A percentile compares a stretch with the other conserved stretches of the same genome.
phyloP scores from a whole-genome alignment of 495 filamentous ascomycete genomes.

The Pyrenula aspistea region DNA sequence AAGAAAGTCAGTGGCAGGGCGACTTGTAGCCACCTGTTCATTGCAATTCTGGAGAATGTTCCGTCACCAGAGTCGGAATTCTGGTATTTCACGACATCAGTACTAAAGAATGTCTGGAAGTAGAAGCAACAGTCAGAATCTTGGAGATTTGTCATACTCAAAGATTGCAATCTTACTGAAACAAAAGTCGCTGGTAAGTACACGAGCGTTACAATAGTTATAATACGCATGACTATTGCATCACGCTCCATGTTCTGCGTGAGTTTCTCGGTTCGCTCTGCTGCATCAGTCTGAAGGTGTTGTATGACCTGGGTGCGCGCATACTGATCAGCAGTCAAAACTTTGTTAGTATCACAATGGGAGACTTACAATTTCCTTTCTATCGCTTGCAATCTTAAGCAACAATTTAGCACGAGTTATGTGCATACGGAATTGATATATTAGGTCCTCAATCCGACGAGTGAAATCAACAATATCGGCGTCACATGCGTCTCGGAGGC shows the following conservation, averaged over 20 bases:
- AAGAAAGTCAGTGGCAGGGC: constrained; percentile 25
- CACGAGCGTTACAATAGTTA: constrained; percentile 28
- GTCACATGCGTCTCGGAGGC: constrained; percentile 8
- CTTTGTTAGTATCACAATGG: background rate
- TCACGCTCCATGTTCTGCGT: constrained; percentile 24
- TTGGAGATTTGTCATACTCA: constrained; percentile 1
- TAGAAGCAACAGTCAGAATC: too few relatives aligned
- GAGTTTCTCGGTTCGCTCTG: constrained; percentile 19
- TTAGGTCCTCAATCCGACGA: constrained; percentile 20
- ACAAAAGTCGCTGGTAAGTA: constrained; percentile 34
- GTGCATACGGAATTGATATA: constrained; percentile 22
- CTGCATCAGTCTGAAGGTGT: constrained; percentile 20
- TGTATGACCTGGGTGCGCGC: constrained; percentile 17
- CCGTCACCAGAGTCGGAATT: constrained; percentile 8
- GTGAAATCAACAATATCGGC: constrained; percentile 18
- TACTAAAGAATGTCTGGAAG: constrained; percentile 32
- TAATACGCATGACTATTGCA: constrained; percentile 25
- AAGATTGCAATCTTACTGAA: constrained; percentile 17
- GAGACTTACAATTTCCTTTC: constrained; percentile 22
- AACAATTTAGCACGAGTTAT: constrained; percentile 20
- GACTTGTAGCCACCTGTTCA: constrained; percentile 29
- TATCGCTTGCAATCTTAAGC: constrained; percentile 17
- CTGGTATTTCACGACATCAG: constrained; percentile 31
- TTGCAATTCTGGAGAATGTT: constrained; percentile 22
- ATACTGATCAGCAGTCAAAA: too few relatives aligned